phyloP scores from a whole-genome alignment of 1,284 basidiomycete genomes.

The Marasmius sp. region DNA sequence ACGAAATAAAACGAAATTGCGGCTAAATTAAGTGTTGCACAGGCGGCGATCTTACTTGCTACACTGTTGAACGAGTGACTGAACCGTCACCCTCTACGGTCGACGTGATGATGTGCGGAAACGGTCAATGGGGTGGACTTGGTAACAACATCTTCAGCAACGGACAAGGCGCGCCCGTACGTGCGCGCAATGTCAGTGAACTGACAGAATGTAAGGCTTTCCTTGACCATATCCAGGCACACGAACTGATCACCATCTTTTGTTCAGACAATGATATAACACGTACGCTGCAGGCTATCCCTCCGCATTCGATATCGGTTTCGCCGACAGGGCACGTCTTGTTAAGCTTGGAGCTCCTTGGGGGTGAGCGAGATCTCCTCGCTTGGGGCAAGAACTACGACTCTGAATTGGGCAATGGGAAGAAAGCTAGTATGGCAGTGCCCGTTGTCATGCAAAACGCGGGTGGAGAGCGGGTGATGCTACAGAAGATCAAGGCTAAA shows the following conservation, averaged over 20 bases:
- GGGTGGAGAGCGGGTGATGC: constrained; percentile 58
- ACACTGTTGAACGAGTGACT: constrained; percentile 67
- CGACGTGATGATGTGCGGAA: constrained; percentile 83
- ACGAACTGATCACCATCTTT: constrained; percentile 7
- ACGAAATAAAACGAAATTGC: not conserved
- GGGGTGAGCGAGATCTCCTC: constrained; percentile 59
- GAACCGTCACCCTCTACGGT: constrained; percentile 42
- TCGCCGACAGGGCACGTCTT: constrained; percentile 81
- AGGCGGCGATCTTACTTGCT: constrained; percentile 81
- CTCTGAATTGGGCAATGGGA: constrained; percentile 86
- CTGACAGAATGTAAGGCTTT: constrained; percentile 73
- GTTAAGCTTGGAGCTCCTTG: constrained; percentile 62
- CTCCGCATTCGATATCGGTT: constrained; percentile 68
- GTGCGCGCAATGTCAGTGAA: constrained; percentile 83
- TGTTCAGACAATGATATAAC: constrained; percentile 66
- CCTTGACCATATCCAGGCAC: not conserved
- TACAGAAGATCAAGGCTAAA: constrained; percentile 50
- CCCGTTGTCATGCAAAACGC: constrained; percentile 59
- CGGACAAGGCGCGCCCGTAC: constrained; percentile 69
- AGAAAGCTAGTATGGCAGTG: constrained; percentile 69
- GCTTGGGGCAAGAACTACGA: constrained; percentile 73
- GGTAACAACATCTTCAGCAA: constrained; percentile 82
- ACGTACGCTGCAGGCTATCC: constrained; percentile 64
- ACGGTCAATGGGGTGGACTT: constrained; percentile 83
- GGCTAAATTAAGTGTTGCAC: constrained; percentile 10